Evolutionary conservation across 129 eudicot species (phyloP), one percentile per base, ranked within the genome.

Genomic region (Flaveria robusta): DNA sequence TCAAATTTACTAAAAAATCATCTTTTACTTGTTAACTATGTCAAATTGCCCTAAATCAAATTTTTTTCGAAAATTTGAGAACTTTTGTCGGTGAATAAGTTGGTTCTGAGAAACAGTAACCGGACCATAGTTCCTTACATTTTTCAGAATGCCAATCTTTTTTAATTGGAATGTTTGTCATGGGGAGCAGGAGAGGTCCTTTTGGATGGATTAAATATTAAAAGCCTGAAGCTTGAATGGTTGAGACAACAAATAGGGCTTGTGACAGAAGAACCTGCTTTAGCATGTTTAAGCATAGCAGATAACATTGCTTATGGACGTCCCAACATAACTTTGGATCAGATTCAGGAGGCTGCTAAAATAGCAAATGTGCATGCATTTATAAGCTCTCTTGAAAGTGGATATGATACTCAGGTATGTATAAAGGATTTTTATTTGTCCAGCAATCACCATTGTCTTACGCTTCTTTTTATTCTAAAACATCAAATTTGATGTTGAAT

Each of bases 231-330:
- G 54, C 68, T 88, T 8, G 84, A 85, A 19, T 88, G 92, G 89
- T 46, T 85, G 16, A 85, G 92, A 75, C 65, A 66, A 74, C 89
- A 88, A 85, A 85, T 88, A 60, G 92, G 92, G 46, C 85, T 88
- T 26, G 89, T 88, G 65, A 88, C 86, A 37, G 87, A 75, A 26
- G 89, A 88, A 60, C 85, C 89, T 9, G 89, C 92, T 45, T 75
- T 88, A 65, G 82, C 83, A 49, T 83, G 79, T 71, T 80, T 79
- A 76, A 88, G 87, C 58, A 74, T 88, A 68, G 50, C 77, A 68
- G 90, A 86, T 41, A 88, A 88, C 77, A 88, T 88, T 79, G 82
- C 88, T 46, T 88, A 83, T 65, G 90, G 93, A 62, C 78, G 90
- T 42, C 78, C 70, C 1, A 42, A 74, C 74, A 81, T 73, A 47